Base-by-base conservation (phyloP, 2,329 filamentous ascomycete genomes). In the Ciborinia camelliae region DNA sequence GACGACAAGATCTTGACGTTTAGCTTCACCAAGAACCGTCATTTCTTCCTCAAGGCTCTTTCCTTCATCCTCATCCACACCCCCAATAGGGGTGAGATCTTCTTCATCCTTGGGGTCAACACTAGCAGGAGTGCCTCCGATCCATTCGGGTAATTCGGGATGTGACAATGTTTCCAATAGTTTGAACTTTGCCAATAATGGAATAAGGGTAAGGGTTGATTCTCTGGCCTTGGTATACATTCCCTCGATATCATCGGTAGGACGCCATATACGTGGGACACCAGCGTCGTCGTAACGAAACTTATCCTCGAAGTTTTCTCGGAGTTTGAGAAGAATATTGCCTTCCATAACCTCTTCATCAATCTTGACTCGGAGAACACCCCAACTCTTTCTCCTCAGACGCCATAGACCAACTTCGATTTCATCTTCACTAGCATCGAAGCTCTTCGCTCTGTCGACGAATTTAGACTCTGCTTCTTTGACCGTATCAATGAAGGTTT, bases 301-400 rank as follows among this genome's bases (percentile, higher is more conserved):
- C 78, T 97, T 97, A 80, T 99, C 95, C 78, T 99, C 95, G 71
- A 99, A 99, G 80, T 97, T 98, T 77, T 99, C 95, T 43, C 95
- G 87, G 60, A 99, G 85, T 81, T 99, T 99, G 71, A 98, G 82
- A 41, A 98, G 81, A 62, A 99, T 87, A 75, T 98, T 99, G 73
- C 94, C 94, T 79, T 98, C 95, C 87, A 96, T 96, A 75, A 97
- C 91, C 78, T 99, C 95, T 75, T 99, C 95, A 43, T 98, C 94
- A 68, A 99, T 90, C 81, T 91, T 95, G 66, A 92, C 89, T 53
- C 91, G 86, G 67, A 99, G 82, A 18, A 94, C 93, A 48, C 89
- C 89, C 95, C 95, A 99, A 67, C 91, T 95, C 82, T 98, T 98
- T 69, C 94, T 87, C 66, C 94, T 88, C 69, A 99, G 80, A 64